These are phyloP conservation scores for Irpex sp. DNA, from an alignment of 1,284 basidiomycete species.

Conservation along the genomic window DNA sequence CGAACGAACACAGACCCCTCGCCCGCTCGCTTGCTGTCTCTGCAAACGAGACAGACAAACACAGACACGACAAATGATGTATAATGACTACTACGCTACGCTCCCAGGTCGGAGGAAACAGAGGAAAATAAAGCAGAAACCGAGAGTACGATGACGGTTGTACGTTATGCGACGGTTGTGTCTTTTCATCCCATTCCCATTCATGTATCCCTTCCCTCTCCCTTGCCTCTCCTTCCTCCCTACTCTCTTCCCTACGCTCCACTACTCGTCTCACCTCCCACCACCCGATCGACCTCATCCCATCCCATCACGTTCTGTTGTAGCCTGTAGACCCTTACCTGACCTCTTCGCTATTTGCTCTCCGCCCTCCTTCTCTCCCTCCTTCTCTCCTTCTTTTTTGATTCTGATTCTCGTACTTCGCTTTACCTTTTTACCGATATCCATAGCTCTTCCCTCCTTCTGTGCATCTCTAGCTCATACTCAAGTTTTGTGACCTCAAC, in stretches of 20 bases:
- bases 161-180: neutral
- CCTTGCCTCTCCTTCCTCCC: neutral
- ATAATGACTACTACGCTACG: neutral
- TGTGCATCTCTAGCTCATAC: neutral
- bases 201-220: neutral
- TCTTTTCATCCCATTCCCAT: neutral
- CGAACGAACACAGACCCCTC: neutral
- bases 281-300: neutral
- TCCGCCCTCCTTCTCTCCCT: neutral
- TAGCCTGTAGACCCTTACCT: neutral
- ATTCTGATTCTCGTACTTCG: neutral
- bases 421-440: too few species aligned
- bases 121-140: neutral
- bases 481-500: neutral
- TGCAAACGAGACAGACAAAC: too few species aligned
- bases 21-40: neutral
- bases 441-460: neutral
- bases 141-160: neutral
- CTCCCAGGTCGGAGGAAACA: neutral
- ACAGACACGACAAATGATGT: neutral
- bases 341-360: neutral
- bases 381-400: neutral
- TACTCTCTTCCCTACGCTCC: too few species aligned
- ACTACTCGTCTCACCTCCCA: too few species aligned
- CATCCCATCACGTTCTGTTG: neutral